Evolutionary conservation across 2,329 filamentous ascomycete species (phyloP).

Genomic region (Calonectria montana): DNA sequence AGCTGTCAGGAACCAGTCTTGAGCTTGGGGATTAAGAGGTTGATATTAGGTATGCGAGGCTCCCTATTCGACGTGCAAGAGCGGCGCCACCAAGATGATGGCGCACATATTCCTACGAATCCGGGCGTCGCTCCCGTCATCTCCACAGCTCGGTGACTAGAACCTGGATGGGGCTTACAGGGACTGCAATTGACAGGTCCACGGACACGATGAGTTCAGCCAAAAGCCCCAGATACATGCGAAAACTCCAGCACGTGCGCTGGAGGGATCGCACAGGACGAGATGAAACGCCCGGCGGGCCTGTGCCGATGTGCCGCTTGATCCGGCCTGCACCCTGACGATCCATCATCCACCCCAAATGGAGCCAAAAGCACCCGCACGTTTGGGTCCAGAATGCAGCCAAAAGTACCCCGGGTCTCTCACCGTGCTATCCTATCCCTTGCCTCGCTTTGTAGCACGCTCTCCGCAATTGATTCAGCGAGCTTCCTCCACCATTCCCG

Average conservation of each 20-base stretch:
- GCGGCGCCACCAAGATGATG: conserved; percentile 9
- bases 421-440: not conserved
- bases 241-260: conserved; percentile 27
- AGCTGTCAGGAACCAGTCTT: not conserved
- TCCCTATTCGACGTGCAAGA: not conserved
- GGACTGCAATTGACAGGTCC: not conserved
- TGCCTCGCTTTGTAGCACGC: not conserved
- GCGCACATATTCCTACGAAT: not conserved
- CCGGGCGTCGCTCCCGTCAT: conserved; percentile 13
- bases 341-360: conserved; percentile 13
- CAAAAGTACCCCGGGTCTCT: not conserved
- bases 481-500: not conserved
- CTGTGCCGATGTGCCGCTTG: conserved; percentile 32
- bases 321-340: conserved; percentile 27
- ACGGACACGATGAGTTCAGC: not conserved
- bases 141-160: conserved; percentile 29
- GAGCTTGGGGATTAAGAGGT: not conserved
- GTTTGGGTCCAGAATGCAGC: not conserved
- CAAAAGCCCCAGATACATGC: conserved; percentile 26
- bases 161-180: conserved; percentile 6
- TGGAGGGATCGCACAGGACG: not conserved
- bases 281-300: conserved; percentile 7
- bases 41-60: conserved; percentile 7
- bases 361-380: not conserved
- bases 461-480: not conserved